Evolutionary conservation across 306 rosid species (phyloP).

Genomic region (Styphnolobium japonicum): DNA sequence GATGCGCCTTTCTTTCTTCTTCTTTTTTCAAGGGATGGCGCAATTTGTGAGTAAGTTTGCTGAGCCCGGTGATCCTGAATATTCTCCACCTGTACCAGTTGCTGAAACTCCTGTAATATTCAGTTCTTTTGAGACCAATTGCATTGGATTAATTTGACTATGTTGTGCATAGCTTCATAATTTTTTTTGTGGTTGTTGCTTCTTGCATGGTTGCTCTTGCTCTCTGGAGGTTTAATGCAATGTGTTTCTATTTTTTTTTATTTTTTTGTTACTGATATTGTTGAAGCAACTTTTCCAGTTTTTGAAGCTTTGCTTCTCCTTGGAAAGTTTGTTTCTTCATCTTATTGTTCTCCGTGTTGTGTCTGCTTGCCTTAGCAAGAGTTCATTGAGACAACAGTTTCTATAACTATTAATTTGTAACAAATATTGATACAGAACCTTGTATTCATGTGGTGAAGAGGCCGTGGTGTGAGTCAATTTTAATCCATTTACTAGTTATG

Average conservation of each 20-base stretch:
- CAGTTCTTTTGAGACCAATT: slow-evolving; percentile 5
- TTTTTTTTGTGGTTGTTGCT: slow-evolving; percentile 2
- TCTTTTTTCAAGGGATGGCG: slow-evolving; percentile 64
- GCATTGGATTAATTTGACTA: not conserved
- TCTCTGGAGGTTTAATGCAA: not conserved
- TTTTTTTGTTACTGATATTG: not conserved
- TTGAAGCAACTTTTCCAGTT: not conserved
- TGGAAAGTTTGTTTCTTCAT: not conserved
- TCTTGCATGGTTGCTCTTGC: not conserved
- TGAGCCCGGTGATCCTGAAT: slow-evolving; percentile 82
- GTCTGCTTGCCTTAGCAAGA: not conserved
- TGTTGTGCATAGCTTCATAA: not conserved
- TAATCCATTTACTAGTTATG: not conserved
- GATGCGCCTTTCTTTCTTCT: not conserved
- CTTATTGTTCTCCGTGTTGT: not conserved
- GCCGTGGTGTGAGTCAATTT: not conserved
- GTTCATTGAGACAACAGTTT: not conserved
- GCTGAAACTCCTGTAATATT: slow-evolving; percentile 82
- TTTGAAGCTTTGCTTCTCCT: not conserved
- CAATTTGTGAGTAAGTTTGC: slow-evolving; percentile 84
- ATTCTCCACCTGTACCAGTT: slow-evolving; percentile 63
- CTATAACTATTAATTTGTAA: not conserved
- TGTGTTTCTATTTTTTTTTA: not conserved
- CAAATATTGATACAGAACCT: not conserved
- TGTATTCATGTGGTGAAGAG: not conserved